Evolutionary conservation across 768 basidiomycete genomes (phyloP).

Genomic region (Leccinum rimulosum): DNA sequence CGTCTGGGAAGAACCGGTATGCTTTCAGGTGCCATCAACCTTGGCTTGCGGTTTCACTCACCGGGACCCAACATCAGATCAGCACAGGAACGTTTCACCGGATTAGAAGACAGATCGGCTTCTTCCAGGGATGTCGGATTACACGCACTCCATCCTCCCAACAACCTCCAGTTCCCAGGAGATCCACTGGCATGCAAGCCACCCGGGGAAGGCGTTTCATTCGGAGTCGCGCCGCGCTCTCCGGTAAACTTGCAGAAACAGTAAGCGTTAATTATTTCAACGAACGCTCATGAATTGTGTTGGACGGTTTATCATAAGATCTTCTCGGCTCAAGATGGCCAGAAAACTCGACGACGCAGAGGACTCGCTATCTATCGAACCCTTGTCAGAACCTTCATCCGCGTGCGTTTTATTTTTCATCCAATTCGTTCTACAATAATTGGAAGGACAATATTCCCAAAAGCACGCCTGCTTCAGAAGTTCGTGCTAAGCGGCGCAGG

Average conservation of each 20-base stretch:
- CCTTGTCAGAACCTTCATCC: neutral
- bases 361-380: neutral
- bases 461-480: neutral
- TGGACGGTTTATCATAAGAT: conserved; percentile 1
- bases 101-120: neutral
- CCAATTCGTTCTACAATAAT: neutral
- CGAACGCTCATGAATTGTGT: neutral
- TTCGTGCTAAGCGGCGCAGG: conserved; percentile 8
- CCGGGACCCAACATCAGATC: conserved; percentile 2
- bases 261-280: conserved; percentile 9
- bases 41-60: conserved; percentile 7
- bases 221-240: neutral
- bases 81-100: neutral
- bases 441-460: neutral
- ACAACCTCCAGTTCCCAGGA: neutral
- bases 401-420: conserved; percentile 15
- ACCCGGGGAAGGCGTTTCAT: neutral
- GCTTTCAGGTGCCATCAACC: neutral
- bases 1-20: conserved; percentile 16
- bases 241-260: neutral
- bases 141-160: neutral
- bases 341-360: neutral
- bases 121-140: neutral
- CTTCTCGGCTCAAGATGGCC: neutral
- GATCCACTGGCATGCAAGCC: neutral